Evolutionary conservation across 2,329 filamentous ascomycete genomes (phyloP), one percentile per base, ranked within the genome.

Genomic region (Alternaria burnsii): DNA sequence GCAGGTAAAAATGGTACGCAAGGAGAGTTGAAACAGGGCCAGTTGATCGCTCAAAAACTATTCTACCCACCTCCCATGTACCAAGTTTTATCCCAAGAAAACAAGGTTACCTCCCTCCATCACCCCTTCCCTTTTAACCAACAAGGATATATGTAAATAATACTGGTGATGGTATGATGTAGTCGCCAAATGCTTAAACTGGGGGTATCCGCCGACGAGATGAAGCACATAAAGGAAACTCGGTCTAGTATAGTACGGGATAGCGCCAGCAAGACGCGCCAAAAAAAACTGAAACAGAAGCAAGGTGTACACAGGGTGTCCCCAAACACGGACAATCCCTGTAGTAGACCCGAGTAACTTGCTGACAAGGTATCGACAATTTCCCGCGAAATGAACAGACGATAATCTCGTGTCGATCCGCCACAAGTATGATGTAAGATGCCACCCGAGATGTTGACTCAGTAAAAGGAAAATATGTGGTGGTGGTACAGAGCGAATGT

Each of bases 161-260:
- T 47, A 41, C 42, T 53, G 43, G 47, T 53, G 43, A 52, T 32
- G 56, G 60, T 62, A 48, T 56, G 65, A 70, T 69, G 59, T 69
- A 65, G 54, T 74, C 65, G 72, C 73, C 70, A 76, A 76, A 75
- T 72, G 68, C 72, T 66, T 66, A 75, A 72, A 71, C 68, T 70
- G 60, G 71, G 46, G 72, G 73, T 76, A 76, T 76, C 70, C 72
- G 74, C 72, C 72, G 69, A 71, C 48, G 66, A 70, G 68, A 67
- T 56, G 58, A 64, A 71, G 56, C 52, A 68, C 63, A 69, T 62
- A 61, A 68, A 70, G 59, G 52, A 73, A 71, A 44, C 42, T 60
- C 68, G 60, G 67, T 74, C 73, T 76, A 76, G 68, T 66, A 62
- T 73, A 71, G 69, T 75, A 75, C 72, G 68, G 64, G 62, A 62